Evolutionary conservation across 768 basidiomycete species (phyloP).

Genomic region (Mycena indigotica): DNA sequence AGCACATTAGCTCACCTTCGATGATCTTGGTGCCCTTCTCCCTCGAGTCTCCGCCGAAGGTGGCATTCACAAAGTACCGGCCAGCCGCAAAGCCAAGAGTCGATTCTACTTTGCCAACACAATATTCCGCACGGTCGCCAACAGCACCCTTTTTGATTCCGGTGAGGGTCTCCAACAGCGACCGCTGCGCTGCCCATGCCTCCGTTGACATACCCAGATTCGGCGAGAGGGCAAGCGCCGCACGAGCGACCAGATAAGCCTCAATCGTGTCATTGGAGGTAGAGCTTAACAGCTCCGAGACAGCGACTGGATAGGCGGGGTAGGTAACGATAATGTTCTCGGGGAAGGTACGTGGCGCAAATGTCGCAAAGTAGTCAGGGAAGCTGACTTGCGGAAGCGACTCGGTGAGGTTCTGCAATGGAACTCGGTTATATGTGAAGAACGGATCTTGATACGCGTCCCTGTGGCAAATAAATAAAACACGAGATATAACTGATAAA

Average conservation of each 20-base stretch:
- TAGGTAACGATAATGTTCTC: constrained; percentile 78
- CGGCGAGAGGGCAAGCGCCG: constrained; percentile 66
- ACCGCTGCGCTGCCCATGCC: constrained; percentile 74
- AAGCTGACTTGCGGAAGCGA: constrained; percentile 79
- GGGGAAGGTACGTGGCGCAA: constrained; percentile 77
- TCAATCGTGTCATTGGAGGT: constrained; percentile 76
- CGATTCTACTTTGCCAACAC: constrained; percentile 69
- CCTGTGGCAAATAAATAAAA: constrained; percentile 33
- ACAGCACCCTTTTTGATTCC: constrained; percentile 88
- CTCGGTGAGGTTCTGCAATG: constrained; percentile 67
- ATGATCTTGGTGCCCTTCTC: constrained; percentile 84
- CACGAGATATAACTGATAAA: background rate
- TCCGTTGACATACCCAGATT: constrained; percentile 75
- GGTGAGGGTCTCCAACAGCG: constrained; percentile 68
- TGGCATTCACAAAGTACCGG: constrained; percentile 83
- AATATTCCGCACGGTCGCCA: constrained; percentile 83
- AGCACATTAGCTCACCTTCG: constrained; percentile 45
- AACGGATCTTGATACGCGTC: constrained; percentile 81
- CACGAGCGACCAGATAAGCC: constrained; percentile 83
- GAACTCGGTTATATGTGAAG: constrained; percentile 84
- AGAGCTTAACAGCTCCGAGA: constrained; percentile 67
- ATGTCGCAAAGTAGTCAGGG: constrained; percentile 82
- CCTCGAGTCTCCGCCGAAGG: constrained; percentile 78
- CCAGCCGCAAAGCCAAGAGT: constrained; percentile 89
- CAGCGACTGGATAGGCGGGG: constrained; percentile 69